A percentile compares a stretch with the other conserved stretches of the same genome.
Evolutionary conservation across 345 rosid species (phyloP).

Genomic region (Eucalyptus polyanthemos): DNA sequence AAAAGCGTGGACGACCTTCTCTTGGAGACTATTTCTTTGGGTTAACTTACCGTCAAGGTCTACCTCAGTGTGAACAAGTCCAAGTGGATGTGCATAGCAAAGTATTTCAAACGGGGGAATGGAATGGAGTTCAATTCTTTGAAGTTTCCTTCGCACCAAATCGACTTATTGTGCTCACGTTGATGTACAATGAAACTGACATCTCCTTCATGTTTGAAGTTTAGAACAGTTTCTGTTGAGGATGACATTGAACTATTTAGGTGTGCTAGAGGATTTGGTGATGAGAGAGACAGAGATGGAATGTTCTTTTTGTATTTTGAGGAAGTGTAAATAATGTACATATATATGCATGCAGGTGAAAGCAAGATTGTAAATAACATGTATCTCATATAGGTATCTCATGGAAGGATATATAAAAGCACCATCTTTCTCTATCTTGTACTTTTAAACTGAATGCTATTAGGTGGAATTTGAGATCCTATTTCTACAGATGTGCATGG

Average conservation of each 20-base stretch:
- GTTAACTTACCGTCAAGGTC: not conserved
- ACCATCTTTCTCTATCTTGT: too few relatives aligned
- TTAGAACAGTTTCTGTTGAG: not conserved
- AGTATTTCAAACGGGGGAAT: conserved; percentile 1
- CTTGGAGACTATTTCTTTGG: not conserved
- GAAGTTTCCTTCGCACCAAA: conserved; percentile 1
- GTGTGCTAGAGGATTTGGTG: too few relatives aligned
- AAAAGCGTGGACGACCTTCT: conserved; percentile 5
- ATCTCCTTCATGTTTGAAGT: conserved; percentile 2
- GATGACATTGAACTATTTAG: not conserved
- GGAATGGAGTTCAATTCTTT: conserved; percentile 20
- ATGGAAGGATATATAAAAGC: too few relatives aligned
- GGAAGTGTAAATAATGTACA: too few relatives aligned
- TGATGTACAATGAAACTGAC: not conserved
- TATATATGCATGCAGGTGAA: too few relatives aligned
- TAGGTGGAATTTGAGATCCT: too few relatives aligned
- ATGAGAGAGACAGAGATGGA: too few relatives aligned
- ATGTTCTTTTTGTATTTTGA: too few relatives aligned
- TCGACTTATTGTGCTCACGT: not conserved
- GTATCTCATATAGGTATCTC: fast-evolving
- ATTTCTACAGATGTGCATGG: too few relatives aligned
- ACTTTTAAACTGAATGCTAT: too few relatives aligned
- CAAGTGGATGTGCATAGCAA: not conserved
- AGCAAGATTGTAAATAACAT: too few relatives aligned
- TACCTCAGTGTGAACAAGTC: not conserved